phyloP scores from a whole-genome alignment of 352 stramenopile genomes.

The Globisporangium camurandrum region DNA sequence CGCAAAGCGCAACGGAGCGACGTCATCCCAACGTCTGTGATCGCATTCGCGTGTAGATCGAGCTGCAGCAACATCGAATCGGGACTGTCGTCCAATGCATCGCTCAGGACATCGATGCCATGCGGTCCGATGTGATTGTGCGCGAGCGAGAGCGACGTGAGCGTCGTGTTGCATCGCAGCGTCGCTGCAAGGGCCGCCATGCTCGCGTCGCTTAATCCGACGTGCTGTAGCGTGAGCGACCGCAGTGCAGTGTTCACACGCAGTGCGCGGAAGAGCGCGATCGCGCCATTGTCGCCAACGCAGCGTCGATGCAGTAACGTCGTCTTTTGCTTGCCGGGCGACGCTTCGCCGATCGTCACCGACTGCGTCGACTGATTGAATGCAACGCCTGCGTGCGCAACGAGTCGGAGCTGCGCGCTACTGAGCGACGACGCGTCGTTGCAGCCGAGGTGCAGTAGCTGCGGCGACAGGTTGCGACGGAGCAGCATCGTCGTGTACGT shows the following conservation, averaged over 20 bases:
- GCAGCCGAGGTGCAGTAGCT: slow-evolving; percentile 27
- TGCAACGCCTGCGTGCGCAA: slow-evolving; percentile 29
- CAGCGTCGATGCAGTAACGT: not conserved
- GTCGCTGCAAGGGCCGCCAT: slow-evolving; percentile 53
- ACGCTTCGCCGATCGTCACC: slow-evolving; percentile 22
- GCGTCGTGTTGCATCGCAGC: slow-evolving; percentile 44
- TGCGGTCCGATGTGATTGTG: slow-evolving; percentile 42
- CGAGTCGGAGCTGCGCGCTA: slow-evolving; percentile 15
- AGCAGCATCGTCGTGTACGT: slow-evolving; percentile 41
- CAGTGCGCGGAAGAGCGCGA: slow-evolving; percentile 47
- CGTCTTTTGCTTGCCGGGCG: slow-evolving; percentile 1
- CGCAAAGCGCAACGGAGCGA: slow-evolving; percentile 34
- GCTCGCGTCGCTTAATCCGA: slow-evolving; percentile 35
- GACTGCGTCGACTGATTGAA: slow-evolving; percentile 33
- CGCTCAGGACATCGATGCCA: slow-evolving; percentile 39
- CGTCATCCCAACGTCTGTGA: slow-evolving; percentile 32
- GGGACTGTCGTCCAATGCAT: slow-evolving; percentile 48
- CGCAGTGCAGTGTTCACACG: slow-evolving; percentile 38
- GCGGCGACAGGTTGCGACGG: slow-evolving; percentile 39
- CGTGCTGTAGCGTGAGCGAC: slow-evolving; percentile 41
- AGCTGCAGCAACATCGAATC: slow-evolving; percentile 55
- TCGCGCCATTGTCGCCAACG: slow-evolving; percentile 20
- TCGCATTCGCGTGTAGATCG: slow-evolving; percentile 48
- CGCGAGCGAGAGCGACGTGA: slow-evolving; percentile 45
- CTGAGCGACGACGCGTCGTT: slow-evolving; percentile 15